A percentile compares a stretch with the other conserved stretches of the same genome.
These are phyloP conservation scores for Scheffersomyces coipomensis DNA, from an alignment of 805 yeast species.

Conservation along the genomic window DNA sequence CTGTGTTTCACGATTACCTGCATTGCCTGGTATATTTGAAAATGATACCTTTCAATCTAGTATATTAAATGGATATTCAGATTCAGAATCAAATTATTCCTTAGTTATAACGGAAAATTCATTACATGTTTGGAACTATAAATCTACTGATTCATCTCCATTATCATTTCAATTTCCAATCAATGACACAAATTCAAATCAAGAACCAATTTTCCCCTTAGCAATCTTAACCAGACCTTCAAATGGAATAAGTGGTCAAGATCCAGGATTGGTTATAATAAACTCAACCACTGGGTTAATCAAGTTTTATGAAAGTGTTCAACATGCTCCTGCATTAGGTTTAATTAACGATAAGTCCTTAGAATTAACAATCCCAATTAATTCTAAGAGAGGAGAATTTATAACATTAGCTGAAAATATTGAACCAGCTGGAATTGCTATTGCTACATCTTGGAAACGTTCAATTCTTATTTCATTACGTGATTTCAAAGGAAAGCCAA, in stretches of 20 bases:
- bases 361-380: constrained; percentile 39
- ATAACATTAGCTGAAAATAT: constrained; percentile 57
- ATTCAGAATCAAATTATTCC: constrained; percentile 47
- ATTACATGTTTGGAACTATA: constrained; percentile 68
- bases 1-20: constrained; percentile 55
- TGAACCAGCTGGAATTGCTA: constrained; percentile 72
- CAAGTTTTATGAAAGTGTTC: constrained; percentile 72
- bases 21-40: constrained; percentile 46
- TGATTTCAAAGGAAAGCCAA: constrained; percentile 67
- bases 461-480: constrained; percentile 60
- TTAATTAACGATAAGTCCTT: constrained; percentile 46
- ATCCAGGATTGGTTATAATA: constrained; percentile 72
- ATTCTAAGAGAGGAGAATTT: constrained; percentile 45
- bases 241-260: constrained; percentile 39
- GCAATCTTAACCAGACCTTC: constrained; percentile 61
- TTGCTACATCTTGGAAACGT: constrained; percentile 70
- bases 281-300: constrained; percentile 58
- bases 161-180: constrained; percentile 53
- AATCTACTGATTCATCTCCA: constrained; percentile 60
- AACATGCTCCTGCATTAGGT: constrained; percentile 65
- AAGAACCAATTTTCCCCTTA: constrained; percentile 35
- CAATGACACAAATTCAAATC: constrained; percentile 13
- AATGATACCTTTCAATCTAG: constrained; percentile 2
- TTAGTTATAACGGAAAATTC: constrained; percentile 48
- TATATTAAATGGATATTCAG: constrained; percentile 42